Conservation (phyloP, 305 asterid genomes). For the Solanum aculeatissimum region DNA sequence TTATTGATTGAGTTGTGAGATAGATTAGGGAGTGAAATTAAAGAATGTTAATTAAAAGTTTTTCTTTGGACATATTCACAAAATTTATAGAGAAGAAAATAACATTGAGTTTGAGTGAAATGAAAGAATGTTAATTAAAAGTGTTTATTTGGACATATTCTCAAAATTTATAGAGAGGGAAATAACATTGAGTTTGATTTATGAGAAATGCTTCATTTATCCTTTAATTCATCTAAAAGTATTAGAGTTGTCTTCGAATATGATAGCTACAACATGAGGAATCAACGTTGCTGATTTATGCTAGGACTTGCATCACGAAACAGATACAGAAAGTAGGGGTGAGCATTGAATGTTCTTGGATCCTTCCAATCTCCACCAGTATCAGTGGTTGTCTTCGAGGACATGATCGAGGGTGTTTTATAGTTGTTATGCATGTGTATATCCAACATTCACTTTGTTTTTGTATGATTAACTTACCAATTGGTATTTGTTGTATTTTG, state of each 20-base stretch:
- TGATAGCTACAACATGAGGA: too few species aligned
- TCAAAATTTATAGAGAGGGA: background rate
- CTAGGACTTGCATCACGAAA: too few species aligned
- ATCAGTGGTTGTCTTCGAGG: too few species aligned
- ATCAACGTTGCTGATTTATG: too few species aligned
- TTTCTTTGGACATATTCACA: background rate
- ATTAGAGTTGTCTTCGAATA: too few species aligned
- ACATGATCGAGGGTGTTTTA: too few species aligned
- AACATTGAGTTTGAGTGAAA: background rate
- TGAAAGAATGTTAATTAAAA: background rate
- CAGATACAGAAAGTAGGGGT: too few species aligned
- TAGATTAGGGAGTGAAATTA: constrained; percentile 1
- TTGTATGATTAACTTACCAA: too few species aligned
- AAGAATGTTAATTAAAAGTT: background rate
- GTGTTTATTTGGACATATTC: background rate
- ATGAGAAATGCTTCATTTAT: background rate
- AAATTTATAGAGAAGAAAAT: background rate
- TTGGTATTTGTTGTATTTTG: background rate
- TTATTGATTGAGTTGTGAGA: background rate
- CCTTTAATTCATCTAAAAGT: background rate
- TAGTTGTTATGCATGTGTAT: too few species aligned
- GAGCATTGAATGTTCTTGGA: too few species aligned
- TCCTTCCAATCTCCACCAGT: too few species aligned
- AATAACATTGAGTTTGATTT: background rate
- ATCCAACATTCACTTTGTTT: too few species aligned